Conservation (phyloP, 306 rosid species). For the Sesbania bispinosa region DNA sequence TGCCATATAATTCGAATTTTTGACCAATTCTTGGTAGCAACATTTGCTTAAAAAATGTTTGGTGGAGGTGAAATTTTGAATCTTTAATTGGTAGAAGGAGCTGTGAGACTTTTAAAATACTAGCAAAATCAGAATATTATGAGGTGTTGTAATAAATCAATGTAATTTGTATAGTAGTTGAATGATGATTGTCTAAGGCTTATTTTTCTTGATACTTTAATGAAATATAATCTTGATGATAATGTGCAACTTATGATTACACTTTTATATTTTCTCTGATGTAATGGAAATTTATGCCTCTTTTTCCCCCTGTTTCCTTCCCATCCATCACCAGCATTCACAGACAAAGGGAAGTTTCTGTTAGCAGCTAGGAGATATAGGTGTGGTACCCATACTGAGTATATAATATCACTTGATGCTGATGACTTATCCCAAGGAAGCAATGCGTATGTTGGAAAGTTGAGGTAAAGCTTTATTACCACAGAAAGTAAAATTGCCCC, state of each 20-base stretch:
- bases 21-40: not conserved
- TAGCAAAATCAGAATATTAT: not conserved
- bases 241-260: not conserved
- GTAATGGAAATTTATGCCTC: slow-evolving; percentile 13
- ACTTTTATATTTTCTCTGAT: slow-evolving; percentile 9
- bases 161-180: not conserved
- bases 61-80: slow-evolving; percentile 1
- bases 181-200: not conserved
- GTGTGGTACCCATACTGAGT: slow-evolving; percentile 83
- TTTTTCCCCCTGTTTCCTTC: not conserved
- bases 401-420: slow-evolving; percentile 86
- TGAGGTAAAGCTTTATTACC: slow-evolving; percentile 55
- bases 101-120: not conserved
- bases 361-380: slow-evolving; percentile 92
- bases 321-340: slow-evolving; percentile 57
- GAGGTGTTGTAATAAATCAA: not conserved
- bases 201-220: not conserved
- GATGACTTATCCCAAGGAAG: slow-evolving; percentile 93
- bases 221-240: not conserved
- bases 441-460: slow-evolving; percentile 94
- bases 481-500: not conserved
- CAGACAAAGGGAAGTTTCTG: slow-evolving; percentile 90
- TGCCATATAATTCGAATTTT: not conserved
- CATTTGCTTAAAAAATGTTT: not conserved
- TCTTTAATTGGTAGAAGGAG: not conserved